Conservation (phyloP, 1,284 basidiomycete species). For the Trametes hirsuta region DNA sequence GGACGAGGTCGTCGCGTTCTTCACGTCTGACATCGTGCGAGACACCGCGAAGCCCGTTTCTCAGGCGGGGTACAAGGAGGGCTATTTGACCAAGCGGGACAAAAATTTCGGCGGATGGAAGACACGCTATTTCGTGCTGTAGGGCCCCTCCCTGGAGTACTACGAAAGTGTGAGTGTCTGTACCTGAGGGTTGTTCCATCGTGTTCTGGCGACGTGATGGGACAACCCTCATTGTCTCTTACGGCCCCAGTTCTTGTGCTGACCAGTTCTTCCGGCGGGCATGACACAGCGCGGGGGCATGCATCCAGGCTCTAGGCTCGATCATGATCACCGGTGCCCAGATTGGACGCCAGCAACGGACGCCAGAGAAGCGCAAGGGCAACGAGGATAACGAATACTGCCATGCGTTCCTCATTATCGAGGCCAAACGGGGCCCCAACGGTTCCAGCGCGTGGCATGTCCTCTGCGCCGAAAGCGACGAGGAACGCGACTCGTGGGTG, state of each 20-base stretch:
- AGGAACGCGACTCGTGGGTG: slow-evolving; percentile 93
- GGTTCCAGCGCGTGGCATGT: slow-evolving; percentile 85
- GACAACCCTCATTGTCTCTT: slow-evolving; percentile 17
- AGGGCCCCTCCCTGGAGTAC: slow-evolving; percentile 88
- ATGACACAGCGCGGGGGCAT: slow-evolving; percentile 79
- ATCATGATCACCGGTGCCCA: slow-evolving; percentile 88
- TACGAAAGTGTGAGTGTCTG: slow-evolving; percentile 83
- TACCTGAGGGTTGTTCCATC: slow-evolving; percentile 12
- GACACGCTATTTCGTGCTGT: slow-evolving; percentile 90
- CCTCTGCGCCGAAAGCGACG: slow-evolving; percentile 93
- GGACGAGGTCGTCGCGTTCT: slow-evolving; percentile 89
- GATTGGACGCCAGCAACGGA: slow-evolving; percentile 71
- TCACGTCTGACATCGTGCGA: slow-evolving; percentile 86
- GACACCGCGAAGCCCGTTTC: slow-evolving; percentile 74
- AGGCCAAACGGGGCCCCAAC: slow-evolving; percentile 73
- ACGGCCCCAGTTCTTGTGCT: slow-evolving; percentile 17
- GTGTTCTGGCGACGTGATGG: neutral
- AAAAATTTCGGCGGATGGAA: slow-evolving; percentile 98
- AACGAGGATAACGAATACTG: slow-evolving; percentile 94
- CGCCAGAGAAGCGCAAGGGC: slow-evolving; percentile 46
- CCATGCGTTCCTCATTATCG: slow-evolving; percentile 97
- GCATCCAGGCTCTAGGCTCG: slow-evolving; percentile 72
- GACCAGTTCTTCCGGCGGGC: slow-evolving; percentile 9
- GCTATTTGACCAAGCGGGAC: slow-evolving; percentile 95
- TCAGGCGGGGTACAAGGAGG: slow-evolving; percentile 89